A percentile compares a stretch with the other conserved stretches of the same genome.
These are phyloP conservation scores for Neofusicoccum kwambonambiense DNA, from an alignment of 2,329 filamentous ascomycete genomes.

Conservation along the genomic window DNA sequence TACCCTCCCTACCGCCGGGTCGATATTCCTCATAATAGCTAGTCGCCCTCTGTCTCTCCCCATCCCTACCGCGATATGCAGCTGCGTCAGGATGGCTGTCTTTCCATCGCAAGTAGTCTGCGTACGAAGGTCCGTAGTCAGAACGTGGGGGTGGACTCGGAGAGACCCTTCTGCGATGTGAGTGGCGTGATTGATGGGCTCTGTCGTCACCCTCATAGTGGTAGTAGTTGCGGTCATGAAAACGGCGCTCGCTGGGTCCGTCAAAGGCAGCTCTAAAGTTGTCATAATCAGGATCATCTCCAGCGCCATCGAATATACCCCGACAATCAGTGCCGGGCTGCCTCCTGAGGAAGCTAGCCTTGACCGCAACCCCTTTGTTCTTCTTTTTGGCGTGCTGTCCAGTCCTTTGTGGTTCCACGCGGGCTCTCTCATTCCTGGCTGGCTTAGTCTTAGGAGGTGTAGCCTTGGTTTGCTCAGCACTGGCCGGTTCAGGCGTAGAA, in stretches of 20 bases:
- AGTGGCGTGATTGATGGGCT: background rate
- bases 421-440: background rate
- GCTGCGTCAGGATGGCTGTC: background rate
- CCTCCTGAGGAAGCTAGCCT: background rate
- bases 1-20: background rate
- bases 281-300: background rate
- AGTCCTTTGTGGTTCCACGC: too few relatives aligned
- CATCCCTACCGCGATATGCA: background rate
- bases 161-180: background rate
- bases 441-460: background rate
- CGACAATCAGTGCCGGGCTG: background rate
- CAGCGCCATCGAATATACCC: background rate
- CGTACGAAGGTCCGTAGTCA: background rate
- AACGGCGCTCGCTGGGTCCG: background rate
- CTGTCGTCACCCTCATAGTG: background rate
- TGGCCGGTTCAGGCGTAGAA: background rate
- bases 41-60: background rate
- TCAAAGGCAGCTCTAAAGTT: background rate
- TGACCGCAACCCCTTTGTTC: background rate
- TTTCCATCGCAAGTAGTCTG: background rate
- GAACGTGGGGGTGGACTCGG: background rate
- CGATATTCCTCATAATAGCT: slow-evolving; percentile 9
- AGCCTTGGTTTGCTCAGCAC: too few relatives aligned
- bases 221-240: background rate
- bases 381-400: background rate